Evolutionary conservation across 1,284 basidiomycete genomes (phyloP).

Genomic region (Austropuccinia psidii): DNA sequence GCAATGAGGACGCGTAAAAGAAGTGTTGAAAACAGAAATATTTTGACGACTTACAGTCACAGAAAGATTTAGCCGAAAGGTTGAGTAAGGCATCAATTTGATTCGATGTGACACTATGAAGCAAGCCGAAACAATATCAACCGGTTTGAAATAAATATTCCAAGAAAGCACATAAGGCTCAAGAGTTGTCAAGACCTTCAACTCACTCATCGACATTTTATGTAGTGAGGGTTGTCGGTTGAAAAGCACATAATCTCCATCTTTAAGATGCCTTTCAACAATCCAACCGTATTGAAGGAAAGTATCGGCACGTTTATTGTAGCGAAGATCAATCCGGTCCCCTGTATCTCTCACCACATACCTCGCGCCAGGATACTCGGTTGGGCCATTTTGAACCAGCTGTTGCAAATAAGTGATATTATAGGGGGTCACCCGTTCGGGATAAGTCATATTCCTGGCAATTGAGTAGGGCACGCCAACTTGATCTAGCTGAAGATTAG

Average conservation of each 20-base stretch:
- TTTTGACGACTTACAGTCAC: constrained; percentile 61
- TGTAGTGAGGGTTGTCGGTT: constrained; percentile 97
- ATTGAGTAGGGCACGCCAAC: constrained; percentile 97
- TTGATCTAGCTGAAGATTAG: constrained; percentile 90
- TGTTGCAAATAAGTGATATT: constrained; percentile 92
- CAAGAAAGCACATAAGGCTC: background rate
- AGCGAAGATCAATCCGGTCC: constrained; percentile 92
- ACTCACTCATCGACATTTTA: constrained; percentile 93
- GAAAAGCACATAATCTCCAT: constrained; percentile 94
- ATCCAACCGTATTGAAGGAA: constrained; percentile 98
- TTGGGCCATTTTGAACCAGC: constrained; percentile 92
- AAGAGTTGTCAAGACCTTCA: background rate
- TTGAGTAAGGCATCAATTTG: constrained; percentile 96
- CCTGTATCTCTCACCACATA: constrained; percentile 98
- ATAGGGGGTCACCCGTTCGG: constrained; percentile 96
- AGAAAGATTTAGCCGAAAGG: constrained; percentile 92
- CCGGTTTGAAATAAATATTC: background rate
- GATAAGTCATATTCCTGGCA: constrained; percentile 95
- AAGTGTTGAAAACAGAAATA: constrained; percentile 34
- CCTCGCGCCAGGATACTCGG: constrained; percentile 88
- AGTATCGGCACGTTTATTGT: constrained; percentile 95
- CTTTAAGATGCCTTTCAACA: constrained; percentile 92
- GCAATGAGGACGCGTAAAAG: background rate
- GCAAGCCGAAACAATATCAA: background rate
- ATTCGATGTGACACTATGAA: constrained; percentile 79